Percentiles rank a stretch among this genome's conserved stretches.
These are phyloP conservation scores for Agastache rugosa DNA, from an alignment of 257 asterid species.

Conservation along the genomic window DNA sequence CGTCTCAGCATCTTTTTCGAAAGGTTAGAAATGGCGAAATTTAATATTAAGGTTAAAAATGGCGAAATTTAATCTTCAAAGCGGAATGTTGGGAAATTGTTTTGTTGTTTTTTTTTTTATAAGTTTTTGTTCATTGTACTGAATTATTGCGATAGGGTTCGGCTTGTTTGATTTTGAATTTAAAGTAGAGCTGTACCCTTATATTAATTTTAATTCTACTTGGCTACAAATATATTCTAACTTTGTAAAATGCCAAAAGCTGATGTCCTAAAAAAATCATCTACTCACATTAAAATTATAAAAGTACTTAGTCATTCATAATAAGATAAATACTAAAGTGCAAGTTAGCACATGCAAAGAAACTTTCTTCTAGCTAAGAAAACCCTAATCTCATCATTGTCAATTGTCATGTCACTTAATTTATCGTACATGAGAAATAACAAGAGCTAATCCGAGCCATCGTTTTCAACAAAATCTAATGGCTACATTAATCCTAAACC, in stretches of 20 bases:
- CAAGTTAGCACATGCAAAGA: background rate
- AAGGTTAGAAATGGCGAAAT: constrained; percentile 52
- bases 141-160: background rate
- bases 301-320: too few relatives aligned
- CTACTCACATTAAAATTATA: too few relatives aligned
- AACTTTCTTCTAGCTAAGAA: background rate
- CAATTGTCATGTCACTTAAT: background rate
- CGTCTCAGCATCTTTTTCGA: constrained; percentile 23
- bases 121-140: background rate
- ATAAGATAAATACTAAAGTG: background rate
- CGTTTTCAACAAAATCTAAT: background rate
- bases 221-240: background rate
- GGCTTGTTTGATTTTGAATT: background rate
- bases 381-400: background rate
- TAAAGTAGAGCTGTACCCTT: background rate
- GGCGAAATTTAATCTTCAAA: too few relatives aligned
- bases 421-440: background rate
- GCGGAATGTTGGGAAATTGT: constrained; percentile 9
- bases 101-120: constrained; percentile 4
- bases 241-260: too few relatives aligned
- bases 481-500: too few relatives aligned
- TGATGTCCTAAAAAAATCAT: too few relatives aligned
- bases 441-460: too few relatives aligned
- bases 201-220: constrained; percentile 18
- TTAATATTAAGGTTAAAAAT: too few relatives aligned